Evolutionary conservation across 176 grass and related monocot genomes (phyloP).

Genomic region (Panicum miliaceum): DNA sequence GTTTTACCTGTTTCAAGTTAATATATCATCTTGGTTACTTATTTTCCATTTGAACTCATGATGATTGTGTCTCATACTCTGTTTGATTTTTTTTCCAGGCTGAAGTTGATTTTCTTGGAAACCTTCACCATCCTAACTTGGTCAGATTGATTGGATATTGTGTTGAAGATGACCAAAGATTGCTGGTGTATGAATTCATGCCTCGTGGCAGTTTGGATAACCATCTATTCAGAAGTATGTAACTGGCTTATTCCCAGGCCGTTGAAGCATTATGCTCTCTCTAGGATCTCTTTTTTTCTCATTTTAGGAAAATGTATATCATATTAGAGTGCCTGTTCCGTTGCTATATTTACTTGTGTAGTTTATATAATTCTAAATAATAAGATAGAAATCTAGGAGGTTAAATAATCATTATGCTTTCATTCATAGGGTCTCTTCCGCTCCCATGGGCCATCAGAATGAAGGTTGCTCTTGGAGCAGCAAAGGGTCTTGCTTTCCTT

Average conservation of each 20-base stretch:
- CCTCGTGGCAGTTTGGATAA: constrained; percentile 86
- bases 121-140: constrained; percentile 78
- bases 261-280: constrained; percentile 17
- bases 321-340: constrained; percentile 12
- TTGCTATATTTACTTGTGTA: neutral
- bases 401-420: constrained; percentile 22
- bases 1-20: constrained; percentile 8
- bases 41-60: constrained; percentile 21
- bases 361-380: neutral
- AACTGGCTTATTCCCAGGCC: neutral
- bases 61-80: constrained; percentile 14
- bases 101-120: constrained; percentile 89
- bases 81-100: constrained; percentile 50
- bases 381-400: neutral
- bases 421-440: constrained; percentile 69
- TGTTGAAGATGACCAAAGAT: constrained; percentile 88
- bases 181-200: constrained; percentile 94
- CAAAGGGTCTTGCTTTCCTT: constrained; percentile 77
- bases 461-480: constrained; percentile 84
- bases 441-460: constrained; percentile 76
- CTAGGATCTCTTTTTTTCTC: neutral
- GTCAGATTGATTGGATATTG: constrained; percentile 85
- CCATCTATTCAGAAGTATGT: constrained; percentile 92
- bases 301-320: neutral
- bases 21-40: neutral